Base-by-base conservation (phyloP, 2,329 filamentous ascomycete genomes). In the Thelonectria blattea region DNA sequence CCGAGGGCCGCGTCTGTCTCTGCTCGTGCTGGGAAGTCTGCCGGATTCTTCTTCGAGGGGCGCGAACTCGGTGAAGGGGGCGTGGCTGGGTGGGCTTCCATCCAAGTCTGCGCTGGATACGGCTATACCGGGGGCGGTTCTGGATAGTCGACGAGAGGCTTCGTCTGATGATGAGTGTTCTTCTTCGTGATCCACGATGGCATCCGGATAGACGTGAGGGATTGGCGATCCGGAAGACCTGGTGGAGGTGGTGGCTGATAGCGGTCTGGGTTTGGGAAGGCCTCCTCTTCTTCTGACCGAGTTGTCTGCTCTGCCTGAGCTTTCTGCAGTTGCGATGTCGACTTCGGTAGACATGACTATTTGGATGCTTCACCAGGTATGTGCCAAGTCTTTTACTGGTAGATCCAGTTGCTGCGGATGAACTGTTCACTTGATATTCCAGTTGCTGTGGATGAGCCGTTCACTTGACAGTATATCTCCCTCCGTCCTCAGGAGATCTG, bases 1-100 rank as follows among this genome's bases (percentile, higher is more conserved):
- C 9, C 37, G 42, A 12, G 53, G 37, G 10, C 45, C 48, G 18
- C 52, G 48, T 18, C 48, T 34, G 37, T 60, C 58, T 18, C 52
- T 60, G 42, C 20, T 4, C 11, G 41, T 24, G 24, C 30, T 52
- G 11, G 17, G 9, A 30, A 43, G 24, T 18, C 30, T 20, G 7
- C 32, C 4, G n/a, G 14, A 14, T 12, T 56, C 58, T 18, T 52
- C 50, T 5, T 48, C 47, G 15, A 7, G 18, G 2, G 52, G 24
- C 20, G 47, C 39, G 20, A 32, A 14, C n/a, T 55, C 46, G 32
- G 24, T 17, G 8, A 37, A n/a, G 39, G 30, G 32, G 3, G 57
- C 43, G 24, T 53, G 39, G n/a, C 30, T 39, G 30, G 46, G 27
- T 10, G 46, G 30, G 17, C 11, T 42, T 8, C 48, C 50, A 30